phyloP scores from a whole-genome alignment of 441 rosid species.

The Corymbia calophylla region DNA sequence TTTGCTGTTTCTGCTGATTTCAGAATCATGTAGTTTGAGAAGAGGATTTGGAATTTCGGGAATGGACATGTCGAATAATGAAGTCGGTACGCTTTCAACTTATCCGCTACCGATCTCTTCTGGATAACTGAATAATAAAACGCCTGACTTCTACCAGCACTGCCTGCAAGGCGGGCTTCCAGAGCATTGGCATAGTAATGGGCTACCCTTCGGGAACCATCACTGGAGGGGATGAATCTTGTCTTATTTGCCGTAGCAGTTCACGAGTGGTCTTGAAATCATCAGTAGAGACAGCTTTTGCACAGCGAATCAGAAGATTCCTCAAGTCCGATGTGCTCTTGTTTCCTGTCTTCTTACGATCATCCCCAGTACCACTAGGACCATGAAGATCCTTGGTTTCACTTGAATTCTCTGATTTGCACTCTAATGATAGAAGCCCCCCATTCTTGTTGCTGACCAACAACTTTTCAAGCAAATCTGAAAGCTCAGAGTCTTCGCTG shows the following conservation, averaged over 20 bases:
- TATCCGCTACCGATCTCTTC: neutral
- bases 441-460: neutral
- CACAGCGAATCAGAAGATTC: neutral
- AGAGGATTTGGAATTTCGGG: neutral
- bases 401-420: neutral
- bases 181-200: neutral
- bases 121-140: neutral
- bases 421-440: neutral
- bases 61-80: neutral
- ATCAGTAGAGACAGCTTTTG: neutral
- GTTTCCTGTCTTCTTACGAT: neutral
- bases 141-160: neutral
- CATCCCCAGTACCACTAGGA: neutral
- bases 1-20: neutral
- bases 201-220: neutral
- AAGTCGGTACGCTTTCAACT: neutral
- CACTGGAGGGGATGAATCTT: neutral
- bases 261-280: neutral
- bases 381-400: neutral
- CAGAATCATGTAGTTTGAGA: neutral
- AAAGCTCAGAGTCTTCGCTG: neutral
- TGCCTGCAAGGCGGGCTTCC: neutral
- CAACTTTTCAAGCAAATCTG: neutral
- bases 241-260: neutral
- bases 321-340: neutral